A percentile compares a stretch with the other conserved stretches of the same genome.
phyloP scores from a whole-genome alignment of 2,329 filamentous ascomycete species.

The Trichoderma atroviride region DNA sequence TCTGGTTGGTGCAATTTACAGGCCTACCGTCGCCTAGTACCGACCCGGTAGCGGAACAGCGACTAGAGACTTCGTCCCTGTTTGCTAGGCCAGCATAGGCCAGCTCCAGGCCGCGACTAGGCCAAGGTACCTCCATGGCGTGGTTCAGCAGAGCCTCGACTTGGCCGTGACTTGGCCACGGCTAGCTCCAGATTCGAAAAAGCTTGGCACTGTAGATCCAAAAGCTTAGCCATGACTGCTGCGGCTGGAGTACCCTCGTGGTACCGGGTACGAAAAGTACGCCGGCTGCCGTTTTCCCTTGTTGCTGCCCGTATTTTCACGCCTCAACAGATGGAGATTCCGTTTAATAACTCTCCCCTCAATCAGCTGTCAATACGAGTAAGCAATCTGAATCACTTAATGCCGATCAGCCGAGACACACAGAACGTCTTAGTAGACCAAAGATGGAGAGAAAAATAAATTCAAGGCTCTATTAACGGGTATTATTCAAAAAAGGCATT shows the following conservation, averaged over 20 bases:
- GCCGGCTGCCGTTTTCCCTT: not conserved
- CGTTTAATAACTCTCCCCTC: not conserved
- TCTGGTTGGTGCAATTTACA: not conserved
- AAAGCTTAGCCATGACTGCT: constrained; percentile 15
- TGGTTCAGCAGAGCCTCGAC: not conserved
- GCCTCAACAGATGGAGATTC: not conserved
- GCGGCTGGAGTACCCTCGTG: not conserved
- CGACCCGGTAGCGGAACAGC: constrained; percentile 8
- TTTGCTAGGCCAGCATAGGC: not conserved
- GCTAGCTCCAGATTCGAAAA: constrained; percentile 25
- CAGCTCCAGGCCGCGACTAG: not conserved
- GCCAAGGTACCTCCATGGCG: not conserved
- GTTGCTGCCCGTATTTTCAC: not conserved
- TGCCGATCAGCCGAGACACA: not conserved
- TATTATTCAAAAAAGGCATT: not conserved
- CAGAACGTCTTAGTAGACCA: not conserved
- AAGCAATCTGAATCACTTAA: not conserved
- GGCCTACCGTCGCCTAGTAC: constrained; percentile 2
- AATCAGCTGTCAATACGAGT: not conserved
- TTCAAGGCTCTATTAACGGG: constrained; percentile 12
- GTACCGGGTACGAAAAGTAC: not conserved
- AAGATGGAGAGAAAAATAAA: not conserved
- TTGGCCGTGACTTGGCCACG: constrained; percentile 3
- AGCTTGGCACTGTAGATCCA: constrained; percentile 23
- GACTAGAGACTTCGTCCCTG: not conserved